A percentile compares a stretch with the other conserved stretches of the same genome.
Conservation (phyloP, 192 early-diverging fungal genomes). For the Podila clonocystis region DNA sequence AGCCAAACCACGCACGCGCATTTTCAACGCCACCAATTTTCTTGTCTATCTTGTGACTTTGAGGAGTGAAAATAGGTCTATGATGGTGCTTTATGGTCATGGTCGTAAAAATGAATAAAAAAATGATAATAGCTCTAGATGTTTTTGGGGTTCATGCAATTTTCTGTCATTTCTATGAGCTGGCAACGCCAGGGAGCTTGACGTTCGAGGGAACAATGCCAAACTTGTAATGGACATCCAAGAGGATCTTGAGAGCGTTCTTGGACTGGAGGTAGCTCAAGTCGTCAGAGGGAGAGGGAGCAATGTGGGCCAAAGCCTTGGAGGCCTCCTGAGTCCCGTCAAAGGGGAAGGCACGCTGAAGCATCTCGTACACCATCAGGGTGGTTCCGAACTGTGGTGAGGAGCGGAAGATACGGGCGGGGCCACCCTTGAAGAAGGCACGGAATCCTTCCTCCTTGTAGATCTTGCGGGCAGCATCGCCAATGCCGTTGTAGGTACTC, state of each 20-base stretch:
- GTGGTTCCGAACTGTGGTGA: slow-evolving; percentile 99
- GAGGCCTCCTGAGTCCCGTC: slow-evolving; percentile 36
- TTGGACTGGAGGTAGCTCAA: slow-evolving; percentile 57
- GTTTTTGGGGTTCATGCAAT: background rate
- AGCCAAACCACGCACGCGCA: no score
- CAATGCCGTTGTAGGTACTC: slow-evolving; percentile 85
- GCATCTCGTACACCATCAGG: slow-evolving; percentile 89
- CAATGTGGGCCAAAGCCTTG: slow-evolving; percentile 25
- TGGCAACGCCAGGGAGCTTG: slow-evolving; percentile 32
- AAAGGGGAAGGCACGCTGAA: slow-evolving; percentile 75
- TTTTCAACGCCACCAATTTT: no score
- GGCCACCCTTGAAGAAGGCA: slow-evolving; percentile 98
- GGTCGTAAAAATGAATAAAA: background rate
- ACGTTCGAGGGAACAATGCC: slow-evolving; percentile 40
- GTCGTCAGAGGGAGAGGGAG: slow-evolving; percentile 27
- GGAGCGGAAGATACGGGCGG: slow-evolving; percentile 90
- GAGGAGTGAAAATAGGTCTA: no score
- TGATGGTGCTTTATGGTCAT: no score
- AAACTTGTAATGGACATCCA: slow-evolving; percentile 57
- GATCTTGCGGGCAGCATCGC: slow-evolving; percentile 90
- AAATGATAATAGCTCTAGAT: background rate
- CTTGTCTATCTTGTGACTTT: no score
- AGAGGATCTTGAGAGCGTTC: slow-evolving; percentile 66
- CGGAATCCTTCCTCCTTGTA: slow-evolving; percentile 89
- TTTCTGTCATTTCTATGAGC: slow-evolving; percentile 15